A percentile compares a stretch with the other conserved stretches of the same genome.
Evolutionary conservation across 257 asterid genomes (phyloP).

Genomic region (Jacaranda copaia): DNA sequence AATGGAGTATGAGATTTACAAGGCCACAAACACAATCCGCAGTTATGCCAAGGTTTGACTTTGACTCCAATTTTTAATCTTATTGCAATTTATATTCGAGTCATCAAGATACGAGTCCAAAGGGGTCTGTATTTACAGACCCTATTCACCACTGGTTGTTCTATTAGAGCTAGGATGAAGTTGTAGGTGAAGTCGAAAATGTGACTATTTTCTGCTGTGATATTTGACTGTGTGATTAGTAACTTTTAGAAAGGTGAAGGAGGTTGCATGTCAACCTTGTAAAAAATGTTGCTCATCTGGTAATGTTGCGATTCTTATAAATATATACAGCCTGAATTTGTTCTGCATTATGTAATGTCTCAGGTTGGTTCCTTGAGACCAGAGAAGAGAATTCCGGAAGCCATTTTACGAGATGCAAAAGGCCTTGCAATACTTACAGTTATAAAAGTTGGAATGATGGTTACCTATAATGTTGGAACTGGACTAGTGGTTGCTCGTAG

Average conservation of each 20-base stretch:
- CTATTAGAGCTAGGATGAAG: neutral
- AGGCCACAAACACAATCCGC: slow-evolving; percentile 87
- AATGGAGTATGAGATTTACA: slow-evolving; percentile 95
- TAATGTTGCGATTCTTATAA: no score
- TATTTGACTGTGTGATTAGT: neutral
- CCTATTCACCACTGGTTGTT: neutral
- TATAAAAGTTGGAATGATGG: slow-evolving; percentile 91
- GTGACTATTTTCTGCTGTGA: neutral
- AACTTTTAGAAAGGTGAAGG: neutral
- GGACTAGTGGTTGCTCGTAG: slow-evolving; percentile 90
- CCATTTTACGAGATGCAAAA: slow-evolving; percentile 85
- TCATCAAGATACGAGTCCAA: neutral
- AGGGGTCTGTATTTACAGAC: neutral
- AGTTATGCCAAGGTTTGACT: slow-evolving; percentile 71
- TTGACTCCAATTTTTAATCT: neutral
- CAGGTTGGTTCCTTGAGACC: slow-evolving; percentile 80
- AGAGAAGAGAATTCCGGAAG: slow-evolving; percentile 89
- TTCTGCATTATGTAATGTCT: slow-evolving; percentile 29
- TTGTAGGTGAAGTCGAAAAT: slow-evolving; percentile 13
- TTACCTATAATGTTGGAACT: slow-evolving; percentile 92
- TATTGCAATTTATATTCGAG: neutral
- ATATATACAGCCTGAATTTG: neutral
- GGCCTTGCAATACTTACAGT: slow-evolving; percentile 96
- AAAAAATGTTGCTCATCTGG: slow-evolving; percentile 1
- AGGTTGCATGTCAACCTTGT: neutral